phyloP scores from a whole-genome alignment of 257 asterid genomes.

The Solanum lycopersicoides region DNA sequence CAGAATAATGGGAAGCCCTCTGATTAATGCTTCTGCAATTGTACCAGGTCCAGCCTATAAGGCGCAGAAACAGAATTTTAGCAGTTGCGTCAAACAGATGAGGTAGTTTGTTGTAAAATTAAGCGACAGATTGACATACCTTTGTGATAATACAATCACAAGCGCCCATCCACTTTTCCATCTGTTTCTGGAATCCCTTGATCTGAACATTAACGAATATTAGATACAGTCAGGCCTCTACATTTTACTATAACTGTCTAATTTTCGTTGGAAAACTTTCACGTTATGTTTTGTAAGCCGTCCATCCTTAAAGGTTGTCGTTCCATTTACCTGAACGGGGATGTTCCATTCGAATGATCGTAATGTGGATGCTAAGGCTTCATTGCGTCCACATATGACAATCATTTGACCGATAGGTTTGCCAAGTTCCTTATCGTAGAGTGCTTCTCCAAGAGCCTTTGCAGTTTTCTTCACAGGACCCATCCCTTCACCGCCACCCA shows the following conservation, averaged over 20 bases:
- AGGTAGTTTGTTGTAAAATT: background rate
- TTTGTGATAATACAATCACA: constrained; percentile 90
- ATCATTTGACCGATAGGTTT: constrained; percentile 79
- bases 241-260: background rate
- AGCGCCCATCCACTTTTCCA: constrained; percentile 98
- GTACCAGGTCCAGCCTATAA: constrained; percentile 97
- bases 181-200: constrained; percentile 84
- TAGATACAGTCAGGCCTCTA: background rate
- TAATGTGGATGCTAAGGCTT: constrained; percentile 48
- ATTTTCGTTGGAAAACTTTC: background rate
- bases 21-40: constrained; percentile 87
- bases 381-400: constrained; percentile 86
- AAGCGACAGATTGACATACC: constrained; percentile 18
- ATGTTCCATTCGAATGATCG: constrained; percentile 72
- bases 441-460: constrained; percentile 70
- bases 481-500: constrained; percentile 99
- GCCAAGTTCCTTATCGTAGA: constrained; percentile 44
- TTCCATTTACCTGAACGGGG: constrained; percentile 55
- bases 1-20: constrained; percentile 90
- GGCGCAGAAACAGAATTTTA: background rate
- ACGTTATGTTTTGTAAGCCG: background rate
- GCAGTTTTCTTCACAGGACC: constrained; percentile 98
- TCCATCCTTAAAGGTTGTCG: background rate
- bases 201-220: constrained; percentile 27
- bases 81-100: background rate